Conservation (phyloP, 2,329 filamentous ascomycete genomes). For the Pyrenophora graminea region DNA sequence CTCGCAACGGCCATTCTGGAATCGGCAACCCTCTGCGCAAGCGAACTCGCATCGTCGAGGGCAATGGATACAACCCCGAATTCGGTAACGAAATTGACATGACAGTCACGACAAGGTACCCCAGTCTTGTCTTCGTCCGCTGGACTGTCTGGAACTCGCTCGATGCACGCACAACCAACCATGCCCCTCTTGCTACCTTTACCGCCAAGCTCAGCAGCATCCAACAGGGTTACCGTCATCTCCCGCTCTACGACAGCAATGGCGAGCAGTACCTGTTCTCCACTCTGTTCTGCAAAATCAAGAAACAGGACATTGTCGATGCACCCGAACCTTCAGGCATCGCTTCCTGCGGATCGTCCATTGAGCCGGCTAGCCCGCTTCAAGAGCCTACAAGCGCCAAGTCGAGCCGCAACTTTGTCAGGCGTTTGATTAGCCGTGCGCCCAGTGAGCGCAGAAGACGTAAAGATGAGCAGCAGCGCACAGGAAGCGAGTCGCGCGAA, state of each 20-base stretch:
- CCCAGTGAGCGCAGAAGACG: slow-evolving; percentile 50
- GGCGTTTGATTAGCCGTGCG: slow-evolving; percentile 50
- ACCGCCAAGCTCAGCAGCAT: slow-evolving; percentile 90
- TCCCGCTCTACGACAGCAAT: slow-evolving; percentile 84
- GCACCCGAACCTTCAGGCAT: slow-evolving; percentile 36
- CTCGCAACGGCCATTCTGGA: slow-evolving; percentile 66
- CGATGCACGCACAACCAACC: slow-evolving; percentile 71
- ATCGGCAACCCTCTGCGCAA: slow-evolving; percentile 74
- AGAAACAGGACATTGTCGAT: slow-evolving; percentile 60
- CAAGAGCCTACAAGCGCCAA: slow-evolving; percentile 40
- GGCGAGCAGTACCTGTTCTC: slow-evolving; percentile 95
- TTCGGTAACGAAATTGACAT: slow-evolving; percentile 82
- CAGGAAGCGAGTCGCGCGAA: slow-evolving; percentile 39
- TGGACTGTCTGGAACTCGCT: slow-evolving; percentile 88
- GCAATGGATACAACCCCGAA: slow-evolving; percentile 91
- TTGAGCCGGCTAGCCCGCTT: slow-evolving; percentile 35
- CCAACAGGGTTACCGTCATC: slow-evolving; percentile 88
- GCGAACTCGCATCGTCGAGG: slow-evolving; percentile 77
- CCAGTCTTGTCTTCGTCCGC: slow-evolving; percentile 88
- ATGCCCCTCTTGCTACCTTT: slow-evolving; percentile 77
- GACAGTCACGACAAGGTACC: slow-evolving; percentile 88
- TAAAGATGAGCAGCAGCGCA: slow-evolving; percentile 35
- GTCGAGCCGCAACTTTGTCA: slow-evolving; percentile 44
- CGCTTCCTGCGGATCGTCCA: slow-evolving; percentile 31
- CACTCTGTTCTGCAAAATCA: slow-evolving; percentile 88